phyloP scores from a whole-genome alignment of 805 yeast species.

The Metschnikowia kofuensis region DNA sequence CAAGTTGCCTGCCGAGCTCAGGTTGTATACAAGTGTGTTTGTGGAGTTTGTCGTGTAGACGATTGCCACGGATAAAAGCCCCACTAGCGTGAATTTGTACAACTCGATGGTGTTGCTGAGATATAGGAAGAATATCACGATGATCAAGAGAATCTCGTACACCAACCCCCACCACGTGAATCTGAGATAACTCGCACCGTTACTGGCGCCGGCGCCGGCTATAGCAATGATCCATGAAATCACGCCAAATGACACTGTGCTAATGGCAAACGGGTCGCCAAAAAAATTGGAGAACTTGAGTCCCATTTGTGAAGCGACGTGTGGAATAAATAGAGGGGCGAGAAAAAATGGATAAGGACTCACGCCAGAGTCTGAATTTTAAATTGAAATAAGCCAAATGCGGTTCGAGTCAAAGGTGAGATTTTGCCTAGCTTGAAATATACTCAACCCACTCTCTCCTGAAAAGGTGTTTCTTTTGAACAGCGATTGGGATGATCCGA shows the following conservation, averaged over 20 bases:
- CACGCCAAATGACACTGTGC: conserved; percentile 69
- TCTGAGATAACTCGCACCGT: conserved; percentile 54
- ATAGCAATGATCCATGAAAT: conserved; percentile 87
- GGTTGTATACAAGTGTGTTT: conserved; percentile 68
- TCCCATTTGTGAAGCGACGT: conserved; percentile 24
- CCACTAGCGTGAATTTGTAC: conserved; percentile 59
- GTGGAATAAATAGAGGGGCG: not conserved
- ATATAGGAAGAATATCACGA: conserved; percentile 50
- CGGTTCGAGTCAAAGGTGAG: too few relatives aligned
- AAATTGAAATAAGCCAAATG: too few relatives aligned
- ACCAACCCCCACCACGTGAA: conserved; percentile 97
- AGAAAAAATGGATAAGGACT: not conserved
- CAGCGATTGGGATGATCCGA: not conserved
- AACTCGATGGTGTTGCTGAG: conserved; percentile 62
- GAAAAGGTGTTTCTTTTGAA: not conserved
- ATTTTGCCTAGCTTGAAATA: not conserved
- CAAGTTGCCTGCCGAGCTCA: conserved; percentile 58
- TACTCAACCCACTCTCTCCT: not conserved
- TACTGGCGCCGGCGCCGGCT: conserved; percentile 68
- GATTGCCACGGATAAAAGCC: conserved; percentile 66
- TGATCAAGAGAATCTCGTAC: conserved; percentile 63
- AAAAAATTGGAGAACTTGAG: conserved; percentile 49
- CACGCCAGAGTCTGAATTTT: too few relatives aligned
- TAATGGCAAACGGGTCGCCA: conserved; percentile 85
- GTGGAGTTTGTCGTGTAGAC: conserved; percentile 83